phyloP scores from a whole-genome alignment of 495 filamentous ascomycete genomes.

The Penicillium parvum region DNA sequence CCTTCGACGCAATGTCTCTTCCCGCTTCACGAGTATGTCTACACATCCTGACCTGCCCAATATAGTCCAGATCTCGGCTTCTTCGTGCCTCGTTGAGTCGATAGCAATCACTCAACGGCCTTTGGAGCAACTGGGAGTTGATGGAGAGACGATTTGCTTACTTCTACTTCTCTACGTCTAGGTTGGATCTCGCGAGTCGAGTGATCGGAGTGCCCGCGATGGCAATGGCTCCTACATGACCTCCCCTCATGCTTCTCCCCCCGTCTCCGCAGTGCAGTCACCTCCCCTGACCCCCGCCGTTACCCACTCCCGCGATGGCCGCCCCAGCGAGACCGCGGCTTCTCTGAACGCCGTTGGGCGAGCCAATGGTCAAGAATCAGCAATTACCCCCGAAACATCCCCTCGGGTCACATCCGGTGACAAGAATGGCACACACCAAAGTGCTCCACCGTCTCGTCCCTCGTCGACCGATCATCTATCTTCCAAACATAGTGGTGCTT shows the following conservation, averaged over 20 bases:
- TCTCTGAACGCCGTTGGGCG: constrained; percentile 31
- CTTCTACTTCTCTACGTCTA: constrained; percentile 13
- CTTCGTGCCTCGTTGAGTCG: background rate
- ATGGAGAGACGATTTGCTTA: constrained; percentile 15
- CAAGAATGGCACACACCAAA: constrained; percentile 26
- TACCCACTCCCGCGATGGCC: constrained; percentile 53
- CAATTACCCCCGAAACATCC: constrained; percentile 49
- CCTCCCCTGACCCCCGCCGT: constrained; percentile 86
- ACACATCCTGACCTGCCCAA: too few relatives aligned
- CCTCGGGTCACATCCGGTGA: constrained; percentile 32
- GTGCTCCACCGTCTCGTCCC: constrained; percentile 41
- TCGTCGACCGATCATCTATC: constrained; percentile 41
- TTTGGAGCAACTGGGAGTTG: background rate
- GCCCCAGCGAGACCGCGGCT: constrained; percentile 24
- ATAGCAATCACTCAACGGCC: background rate
- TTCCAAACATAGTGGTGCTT: constrained; percentile 28
- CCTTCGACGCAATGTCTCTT: constrained; percentile 81
- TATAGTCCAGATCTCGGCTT: too few relatives aligned
- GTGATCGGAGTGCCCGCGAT: constrained; percentile 38
- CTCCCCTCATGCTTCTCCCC: constrained; percentile 46
- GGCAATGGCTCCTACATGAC: constrained; percentile 34
- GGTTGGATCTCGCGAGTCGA: constrained; percentile 47
- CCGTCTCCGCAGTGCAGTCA: constrained; percentile 66
- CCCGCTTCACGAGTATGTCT: constrained; percentile 77
- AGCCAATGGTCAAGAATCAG: constrained; percentile 62